Conservation (phyloP, 441 rosid species). For the Syzygium syzygioides region DNA sequence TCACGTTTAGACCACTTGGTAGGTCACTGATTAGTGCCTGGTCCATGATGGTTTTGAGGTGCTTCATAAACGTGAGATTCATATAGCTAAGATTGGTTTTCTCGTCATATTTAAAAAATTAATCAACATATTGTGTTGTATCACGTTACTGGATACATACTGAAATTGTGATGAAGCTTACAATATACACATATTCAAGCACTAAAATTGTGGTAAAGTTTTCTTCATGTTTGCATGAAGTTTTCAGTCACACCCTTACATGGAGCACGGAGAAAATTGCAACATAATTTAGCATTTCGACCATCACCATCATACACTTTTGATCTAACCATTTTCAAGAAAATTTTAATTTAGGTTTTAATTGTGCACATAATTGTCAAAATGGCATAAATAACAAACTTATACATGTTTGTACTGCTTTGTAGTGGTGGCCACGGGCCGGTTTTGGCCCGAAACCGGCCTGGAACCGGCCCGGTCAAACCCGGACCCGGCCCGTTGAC, state of each 20-base stretch:
- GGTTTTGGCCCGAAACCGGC: too few relatives aligned
- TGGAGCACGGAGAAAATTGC: background rate
- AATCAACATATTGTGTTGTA: background rate
- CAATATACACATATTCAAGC: background rate
- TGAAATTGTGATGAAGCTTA: background rate
- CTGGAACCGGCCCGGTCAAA: too few relatives aligned
- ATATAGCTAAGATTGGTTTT: background rate
- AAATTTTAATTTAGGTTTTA: background rate
- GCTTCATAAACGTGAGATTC: background rate
- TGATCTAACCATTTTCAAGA: background rate
- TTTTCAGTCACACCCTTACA: background rate
- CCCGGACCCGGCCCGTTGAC: too few relatives aligned
- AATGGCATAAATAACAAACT: background rate
- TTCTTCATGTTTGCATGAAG: background rate
- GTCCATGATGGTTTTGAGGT: background rate
- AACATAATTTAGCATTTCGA: background rate
- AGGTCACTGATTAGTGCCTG: background rate
- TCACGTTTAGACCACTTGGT: background rate
- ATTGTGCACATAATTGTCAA: background rate
- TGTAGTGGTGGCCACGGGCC: too few relatives aligned
- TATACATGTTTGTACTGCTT: background rate
- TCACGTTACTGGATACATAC: background rate
- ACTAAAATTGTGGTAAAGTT: too few relatives aligned
- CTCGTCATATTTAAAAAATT: background rate
- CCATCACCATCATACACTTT: background rate